Evolutionary conservation across 805 yeast genomes (phyloP), one percentile per base, ranked within the genome.

Genomic region (Suhomyces emberorum): DNA sequence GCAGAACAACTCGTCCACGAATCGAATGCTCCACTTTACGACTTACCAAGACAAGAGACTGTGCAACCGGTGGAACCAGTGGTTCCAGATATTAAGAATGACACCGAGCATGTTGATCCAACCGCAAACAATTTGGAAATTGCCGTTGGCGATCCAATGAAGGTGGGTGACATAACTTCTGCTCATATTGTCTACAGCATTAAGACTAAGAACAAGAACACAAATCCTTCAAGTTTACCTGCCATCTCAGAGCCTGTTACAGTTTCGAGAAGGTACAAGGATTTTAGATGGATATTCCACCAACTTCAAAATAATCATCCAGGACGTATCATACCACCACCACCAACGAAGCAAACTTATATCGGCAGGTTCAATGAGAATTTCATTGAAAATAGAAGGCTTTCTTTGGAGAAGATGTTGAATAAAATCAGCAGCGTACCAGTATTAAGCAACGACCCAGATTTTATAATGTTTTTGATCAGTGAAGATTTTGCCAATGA

Each of bases 281-380:
- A 93, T 59, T 91, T 93, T 61, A 68, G 96, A 42, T 91, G 98
- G 98, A 69, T 93, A 9, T 91, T 88, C 58, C 87, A 86, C 46
- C 96, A 89, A 49, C 66, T 93, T 17, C 85, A 84, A 52, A 76
- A 77, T 51, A 86, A 83, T 48, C 88, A 93, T 54, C 95, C 96
- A 23, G 98, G 98, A 1, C 71, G 74, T 40, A 81, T 93, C 24
- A 80, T 93, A 16, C 98, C 98, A 1, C 73, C 73, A 2, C 96
- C 98, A 1, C 97, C 98, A 3, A 89, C 97, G 0, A 95, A 86
- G 41, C 95, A 93, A 58, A 96, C 95, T 44, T 83, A 84, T 6
- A 82, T 89, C 37, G 97, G 98, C 4, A 74, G 96, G 43, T 88
- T 93, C 61, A 88, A 88, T 49, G 87, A 87, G 47, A 88, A 82